Base-by-base conservation (phyloP, 352 stramenopile species). In the Blastocystis sp. region DNA sequence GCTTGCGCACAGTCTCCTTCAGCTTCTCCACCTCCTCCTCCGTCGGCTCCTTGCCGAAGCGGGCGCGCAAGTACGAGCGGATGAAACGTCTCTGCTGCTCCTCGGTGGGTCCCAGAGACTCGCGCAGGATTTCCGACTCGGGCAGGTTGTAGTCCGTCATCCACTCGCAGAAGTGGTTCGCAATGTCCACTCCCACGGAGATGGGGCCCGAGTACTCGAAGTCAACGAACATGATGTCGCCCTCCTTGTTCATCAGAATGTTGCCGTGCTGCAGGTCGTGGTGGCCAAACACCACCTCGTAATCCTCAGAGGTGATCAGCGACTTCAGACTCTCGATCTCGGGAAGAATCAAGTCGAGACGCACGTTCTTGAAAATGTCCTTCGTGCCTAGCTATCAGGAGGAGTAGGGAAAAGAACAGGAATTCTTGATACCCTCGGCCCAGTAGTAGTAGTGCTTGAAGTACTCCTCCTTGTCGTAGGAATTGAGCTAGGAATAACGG, bases 1-100 rank as follows among this genome's bases (percentile, higher is more conserved):
- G 71, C 61, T 81, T 81, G 17, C 14, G 71, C 28, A 81, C 71
- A 23, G 17, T n/a, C 28, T 34, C 34, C 10, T 34, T 17, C 53
- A 81, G 14, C 52, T 81, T 81, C 53, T 81, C 71, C 23, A 81
- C 71, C 38, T 81, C 71, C 41, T 81, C 71, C 41, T 81, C 71
- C 14, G 38, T 70, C 14, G 61, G 53, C 38, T 81, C 61, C 10
- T 56, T 62, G 4, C 41, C 41, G 4, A 48, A 38, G 3, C 61
- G 53, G 9, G 10, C 71, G 14, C 62, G 9, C 9, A 81, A 40
- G 62, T 81, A 81, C 10, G 71, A 14, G 7, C 23, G 4, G 17
- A 81, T 45, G 41, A 81, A 81, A 14, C 14, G 10, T 5, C 28
- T 14, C 41, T 81, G 71, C 61, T 81, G 71, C 41, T 81, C 43